Evolutionary conservation across 805 yeast species (phyloP).

Genomic region (Barnettozyma botsteinii): DNA sequence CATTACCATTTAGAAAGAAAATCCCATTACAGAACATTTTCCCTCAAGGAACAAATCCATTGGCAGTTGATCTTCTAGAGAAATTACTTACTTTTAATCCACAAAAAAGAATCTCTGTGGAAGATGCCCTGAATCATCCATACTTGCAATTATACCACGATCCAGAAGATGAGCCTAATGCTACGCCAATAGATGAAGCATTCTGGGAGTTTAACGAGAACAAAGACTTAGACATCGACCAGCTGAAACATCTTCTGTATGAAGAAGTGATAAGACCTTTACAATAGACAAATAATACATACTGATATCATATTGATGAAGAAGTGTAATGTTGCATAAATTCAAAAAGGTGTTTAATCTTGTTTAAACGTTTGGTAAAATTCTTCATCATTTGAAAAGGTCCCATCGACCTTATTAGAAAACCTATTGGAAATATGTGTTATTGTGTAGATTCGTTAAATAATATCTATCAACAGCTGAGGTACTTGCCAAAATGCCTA

Average conservation of each 20-base stretch:
- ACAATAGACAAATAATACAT: conserved; percentile 8
- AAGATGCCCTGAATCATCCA: conserved; percentile 70
- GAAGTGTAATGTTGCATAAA: no score
- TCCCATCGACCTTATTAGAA: no score
- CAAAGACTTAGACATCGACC: conserved; percentile 61
- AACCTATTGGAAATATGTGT: no score
- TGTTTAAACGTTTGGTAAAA: no score
- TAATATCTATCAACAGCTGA: no score
- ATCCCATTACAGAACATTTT: conserved; percentile 47
- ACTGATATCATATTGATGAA: neutral
- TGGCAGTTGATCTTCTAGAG: conserved; percentile 57
- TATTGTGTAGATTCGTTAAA: no score
- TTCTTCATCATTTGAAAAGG: no score
- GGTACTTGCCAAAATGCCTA: no score
- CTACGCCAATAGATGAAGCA: conserved; percentile 31
- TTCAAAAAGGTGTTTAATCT: no score
- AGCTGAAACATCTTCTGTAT: conserved; percentile 68
- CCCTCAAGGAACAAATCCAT: conserved; percentile 40
- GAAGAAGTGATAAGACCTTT: conserved; percentile 67
- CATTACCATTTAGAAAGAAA: conserved; percentile 56
- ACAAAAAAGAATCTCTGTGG: conserved; percentile 65
- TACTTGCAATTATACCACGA: conserved; percentile 64
- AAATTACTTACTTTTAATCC: conserved; percentile 71
- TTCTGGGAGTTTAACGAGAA: conserved; percentile 39
- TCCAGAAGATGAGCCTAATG: conserved; percentile 63